phyloP scores from a whole-genome alignment of 2,329 filamentous ascomycete species.

The Colletotrichum abscissum region DNA sequence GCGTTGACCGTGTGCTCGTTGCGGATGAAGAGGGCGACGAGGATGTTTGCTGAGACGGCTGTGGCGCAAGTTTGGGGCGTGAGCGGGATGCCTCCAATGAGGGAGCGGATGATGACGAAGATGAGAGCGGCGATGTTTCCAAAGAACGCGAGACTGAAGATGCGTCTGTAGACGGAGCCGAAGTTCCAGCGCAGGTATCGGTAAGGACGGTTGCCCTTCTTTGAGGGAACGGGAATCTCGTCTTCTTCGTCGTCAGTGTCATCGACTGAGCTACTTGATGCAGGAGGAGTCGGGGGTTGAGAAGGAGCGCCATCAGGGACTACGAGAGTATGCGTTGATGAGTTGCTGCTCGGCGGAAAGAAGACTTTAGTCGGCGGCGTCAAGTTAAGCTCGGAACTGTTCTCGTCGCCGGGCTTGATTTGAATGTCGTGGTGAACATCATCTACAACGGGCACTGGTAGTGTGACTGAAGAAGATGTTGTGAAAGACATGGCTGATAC shows the following conservation, averaged over 20 bases:
- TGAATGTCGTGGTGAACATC: background rate
- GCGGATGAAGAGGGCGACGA: slow-evolving; percentile 61
- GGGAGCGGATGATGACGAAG: slow-evolving; percentile 44
- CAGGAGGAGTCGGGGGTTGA: background rate
- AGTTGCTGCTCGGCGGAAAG: slow-evolving; percentile 14
- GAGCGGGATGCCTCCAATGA: slow-evolving; percentile 30
- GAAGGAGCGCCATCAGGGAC: background rate
- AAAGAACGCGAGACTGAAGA: slow-evolving; percentile 65
- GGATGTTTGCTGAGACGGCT: slow-evolving; percentile 56
- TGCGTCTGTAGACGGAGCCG: slow-evolving; percentile 65
- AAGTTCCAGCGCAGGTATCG: slow-evolving; percentile 56
- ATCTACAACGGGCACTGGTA: slow-evolving; percentile 15
- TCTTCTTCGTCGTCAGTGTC: slow-evolving; percentile 19
- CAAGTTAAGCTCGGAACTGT: background rate
- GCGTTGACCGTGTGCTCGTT: slow-evolving; percentile 65
- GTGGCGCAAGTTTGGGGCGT: slow-evolving; percentile 40
- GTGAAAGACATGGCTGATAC: slow-evolving; percentile 16
- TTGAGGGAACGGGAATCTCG: slow-evolving; percentile 49
- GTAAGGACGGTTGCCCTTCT: slow-evolving; percentile 51
- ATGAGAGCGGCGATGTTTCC: slow-evolving; percentile 61
- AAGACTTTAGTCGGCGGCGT: slow-evolving; percentile 12
- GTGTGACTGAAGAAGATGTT: slow-evolving; percentile 16
- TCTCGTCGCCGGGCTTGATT: background rate
- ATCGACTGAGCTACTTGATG: background rate
- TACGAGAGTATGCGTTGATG: slow-evolving; percentile 27